A percentile compares a stretch with the other conserved stretches of the same genome.
Evolutionary conservation across 2,329 filamentous ascomycete species (phyloP).

Genomic region (Capronia coronata): DNA sequence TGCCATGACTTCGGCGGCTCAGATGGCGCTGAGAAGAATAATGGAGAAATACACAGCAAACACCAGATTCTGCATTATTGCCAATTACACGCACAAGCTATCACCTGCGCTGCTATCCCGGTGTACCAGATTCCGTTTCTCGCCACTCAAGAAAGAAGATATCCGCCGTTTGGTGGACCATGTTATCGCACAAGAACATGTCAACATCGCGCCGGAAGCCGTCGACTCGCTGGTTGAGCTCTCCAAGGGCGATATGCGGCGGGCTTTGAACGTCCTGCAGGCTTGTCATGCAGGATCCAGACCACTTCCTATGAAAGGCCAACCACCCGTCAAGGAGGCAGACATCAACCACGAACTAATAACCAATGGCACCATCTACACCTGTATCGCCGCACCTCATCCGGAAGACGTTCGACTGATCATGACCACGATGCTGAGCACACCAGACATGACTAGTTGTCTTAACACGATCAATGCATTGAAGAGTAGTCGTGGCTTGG

Average conservation of each 20-base stretch:
- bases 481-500: slow-evolving; percentile 77
- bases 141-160: slow-evolving; percentile 80
- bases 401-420: slow-evolving; percentile 83
- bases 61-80: slow-evolving; percentile 95
- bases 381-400: slow-evolving; percentile 91
- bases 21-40: slow-evolving; percentile 93
- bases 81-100: slow-evolving; percentile 97
- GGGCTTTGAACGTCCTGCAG: slow-evolving; percentile 90
- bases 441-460: slow-evolving; percentile 81
- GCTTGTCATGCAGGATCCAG: slow-evolving; percentile 90
- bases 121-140: slow-evolving; percentile 93
- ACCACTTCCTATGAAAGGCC: slow-evolving; percentile 41
- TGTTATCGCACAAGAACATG: slow-evolving; percentile 78
- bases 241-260: slow-evolving; percentile 92
- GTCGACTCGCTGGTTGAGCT: slow-evolving; percentile 75
- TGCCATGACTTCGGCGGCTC: slow-evolving; percentile 96
- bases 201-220: slow-evolving; percentile 76
- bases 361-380: slow-evolving; percentile 87
- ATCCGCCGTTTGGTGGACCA: slow-evolving; percentile 80
- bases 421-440: slow-evolving; percentile 72
- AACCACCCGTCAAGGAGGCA: slow-evolving; percentile 45
- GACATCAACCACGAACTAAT: slow-evolving; percentile 75
- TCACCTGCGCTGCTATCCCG: slow-evolving; percentile 85
- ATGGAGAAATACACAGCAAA: slow-evolving; percentile 99
- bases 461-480: slow-evolving; percentile 80